Evolutionary conservation across 768 basidiomycete genomes (phyloP), one percentile per base, ranked within the genome.

Genomic region (Epithele typhae): DNA sequence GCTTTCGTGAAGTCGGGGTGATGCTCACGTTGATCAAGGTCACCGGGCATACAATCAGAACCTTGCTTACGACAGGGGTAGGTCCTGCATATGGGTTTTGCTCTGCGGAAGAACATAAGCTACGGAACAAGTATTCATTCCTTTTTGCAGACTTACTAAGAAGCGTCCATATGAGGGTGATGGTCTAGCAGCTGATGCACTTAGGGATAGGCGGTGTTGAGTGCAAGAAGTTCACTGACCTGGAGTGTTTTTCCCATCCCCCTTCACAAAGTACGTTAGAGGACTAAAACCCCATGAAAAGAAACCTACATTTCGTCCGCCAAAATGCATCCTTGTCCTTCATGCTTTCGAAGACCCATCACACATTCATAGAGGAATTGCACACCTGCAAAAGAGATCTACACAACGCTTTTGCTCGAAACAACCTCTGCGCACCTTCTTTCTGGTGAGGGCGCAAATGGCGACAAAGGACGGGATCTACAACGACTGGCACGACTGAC

Each of bases 171-270:
- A 97, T 71, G 12, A 99, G 75, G n/a, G 84, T 73, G 45, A 99
- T 94, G 0, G 94, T 94, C 82, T 93, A 40, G 63, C 9, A 21
- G 48, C n/a, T n/a, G 25, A 19, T 25, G 40, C 38, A 38, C 42
- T 25, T 24, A 42, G 32, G 17, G 49, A 27, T 19, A 3, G 15
- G 44, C 38, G 46, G 12, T 17, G 6, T 42, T 12, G 12, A 9
- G 8, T 18, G 30, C 38, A 32, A n/a, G 42, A 24, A 44, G 14
- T 5, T 10, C 33, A 33, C 63, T 43, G 40, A 78, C 87, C 72
- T 91, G 89, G 7, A 92, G 67, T 1, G 93, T 96, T 71, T 99
- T 99, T n/a, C 96, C 96, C 40, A 99, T 78, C 40, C 95, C 95
- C 94, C 94, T 85, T 72, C 25, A 39, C 1, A 8, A 22, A 18